phyloP scores from a whole-genome alignment of 352 stramenopile species.

The Blastocystis sp. region DNA sequence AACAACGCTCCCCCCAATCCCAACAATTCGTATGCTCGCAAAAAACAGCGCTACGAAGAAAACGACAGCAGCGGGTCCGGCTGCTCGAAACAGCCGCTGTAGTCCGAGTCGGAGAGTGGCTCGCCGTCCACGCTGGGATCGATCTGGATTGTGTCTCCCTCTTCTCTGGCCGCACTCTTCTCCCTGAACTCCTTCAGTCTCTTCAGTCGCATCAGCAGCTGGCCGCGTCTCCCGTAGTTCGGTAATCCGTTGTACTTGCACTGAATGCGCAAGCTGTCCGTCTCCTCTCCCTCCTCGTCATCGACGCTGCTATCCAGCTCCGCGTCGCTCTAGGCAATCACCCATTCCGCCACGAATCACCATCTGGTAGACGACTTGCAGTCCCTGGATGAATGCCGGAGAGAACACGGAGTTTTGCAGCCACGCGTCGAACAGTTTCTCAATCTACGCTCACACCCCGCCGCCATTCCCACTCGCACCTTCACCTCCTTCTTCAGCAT shows the following conservation, averaged over 20 bases:
- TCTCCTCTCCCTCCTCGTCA: background rate
- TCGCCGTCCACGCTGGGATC: constrained; percentile 53
- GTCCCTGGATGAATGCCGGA: constrained; percentile 6
- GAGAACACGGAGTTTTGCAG: constrained; percentile 23
- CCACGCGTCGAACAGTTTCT: constrained; percentile 46
- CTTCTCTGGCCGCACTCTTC: background rate
- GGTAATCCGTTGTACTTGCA: constrained; percentile 54
- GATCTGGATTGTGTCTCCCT: background rate
- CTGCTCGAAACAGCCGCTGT: constrained; percentile 36
- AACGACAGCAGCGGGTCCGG: background rate
- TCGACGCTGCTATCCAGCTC: constrained; percentile 11
- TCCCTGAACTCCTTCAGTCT: constrained; percentile 30
- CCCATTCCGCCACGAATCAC: background rate
- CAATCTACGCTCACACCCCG: background rate
- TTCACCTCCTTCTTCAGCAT: constrained; percentile 48
- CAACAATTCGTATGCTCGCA: background rate
- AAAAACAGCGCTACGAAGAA: constrained; percentile 24
- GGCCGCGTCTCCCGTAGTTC: constrained; percentile 43
- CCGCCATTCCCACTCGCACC: background rate
- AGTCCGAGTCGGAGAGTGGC: constrained; percentile 31
- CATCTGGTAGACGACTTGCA: constrained; percentile 34
- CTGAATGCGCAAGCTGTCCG: constrained; percentile 25
- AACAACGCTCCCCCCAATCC: background rate
- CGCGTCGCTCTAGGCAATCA: background rate
- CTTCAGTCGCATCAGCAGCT: constrained; percentile 43